Evolutionary conservation across 2,329 filamentous ascomycete genomes (phyloP).

Genomic region (Akanthomyces uredinophilus): DNA sequence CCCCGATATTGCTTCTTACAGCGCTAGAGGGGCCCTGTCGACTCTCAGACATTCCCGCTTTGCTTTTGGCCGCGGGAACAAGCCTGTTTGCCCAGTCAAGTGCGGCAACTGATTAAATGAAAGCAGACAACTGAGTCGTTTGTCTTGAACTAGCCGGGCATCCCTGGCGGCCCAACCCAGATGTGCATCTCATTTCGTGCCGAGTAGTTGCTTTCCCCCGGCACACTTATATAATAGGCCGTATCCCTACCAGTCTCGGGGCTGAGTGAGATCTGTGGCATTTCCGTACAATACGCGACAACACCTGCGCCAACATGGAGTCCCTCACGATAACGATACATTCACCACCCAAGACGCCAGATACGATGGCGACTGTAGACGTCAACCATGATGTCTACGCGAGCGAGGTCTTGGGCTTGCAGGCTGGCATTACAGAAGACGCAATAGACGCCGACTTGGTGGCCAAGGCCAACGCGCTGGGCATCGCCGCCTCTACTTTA

Average conservation of each 20-base stretch:
- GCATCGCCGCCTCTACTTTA: constrained; percentile 27
- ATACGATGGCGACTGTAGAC: not conserved
- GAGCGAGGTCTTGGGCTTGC: constrained; percentile 33
- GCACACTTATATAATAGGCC: constrained; percentile 1
- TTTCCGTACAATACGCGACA: not conserved
- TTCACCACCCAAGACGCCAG: not conserved
- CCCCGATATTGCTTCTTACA: constrained; percentile 12
- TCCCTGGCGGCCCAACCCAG: constrained; percentile 4
- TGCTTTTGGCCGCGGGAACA: constrained; percentile 5
- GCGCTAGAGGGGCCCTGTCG: not conserved
- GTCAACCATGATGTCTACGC: not conserved
- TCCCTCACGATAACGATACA: not conserved
- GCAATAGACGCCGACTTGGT: constrained; percentile 34
- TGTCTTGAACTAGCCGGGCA: constrained; percentile 1
- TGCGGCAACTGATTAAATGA: not conserved
- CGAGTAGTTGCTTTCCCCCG: not conserved
- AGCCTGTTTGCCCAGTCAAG: not conserved
- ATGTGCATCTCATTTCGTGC: not conserved
- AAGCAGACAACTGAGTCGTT: not conserved
- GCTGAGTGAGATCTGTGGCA: not conserved
- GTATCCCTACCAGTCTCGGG: not conserved
- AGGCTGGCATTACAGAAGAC: constrained; percentile 31
- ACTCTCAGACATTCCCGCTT: constrained; percentile 12
- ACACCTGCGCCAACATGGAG: not conserved
- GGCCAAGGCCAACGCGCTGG: constrained; percentile 31